A percentile compares a stretch with the other conserved stretches of the same genome.
Evolutionary conservation across 306 rosid genomes (phyloP).

Genomic region (Coriaria nepalensis): DNA sequence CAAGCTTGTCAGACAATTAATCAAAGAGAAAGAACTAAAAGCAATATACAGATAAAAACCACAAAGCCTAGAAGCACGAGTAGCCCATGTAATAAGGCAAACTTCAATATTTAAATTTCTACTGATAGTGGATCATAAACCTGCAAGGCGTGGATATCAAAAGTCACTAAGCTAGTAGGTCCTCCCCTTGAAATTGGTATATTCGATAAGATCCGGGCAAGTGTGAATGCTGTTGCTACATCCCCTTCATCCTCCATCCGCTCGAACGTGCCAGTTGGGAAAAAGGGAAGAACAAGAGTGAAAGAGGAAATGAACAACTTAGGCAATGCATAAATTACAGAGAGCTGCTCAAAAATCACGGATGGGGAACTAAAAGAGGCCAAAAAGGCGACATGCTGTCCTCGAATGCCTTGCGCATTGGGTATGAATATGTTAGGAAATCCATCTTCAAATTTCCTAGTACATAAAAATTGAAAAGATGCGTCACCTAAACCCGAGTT

Average conservation of each 20-base stretch:
- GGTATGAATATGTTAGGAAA: slow-evolving; percentile 97
- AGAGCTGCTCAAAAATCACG: slow-evolving; percentile 91
- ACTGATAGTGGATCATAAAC: slow-evolving; percentile 23
- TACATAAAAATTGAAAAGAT: slow-evolving; percentile 18
- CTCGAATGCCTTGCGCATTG: slow-evolving; percentile 89
- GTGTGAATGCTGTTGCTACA: slow-evolving; percentile 90
- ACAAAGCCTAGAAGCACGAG: slow-evolving; percentile 2
- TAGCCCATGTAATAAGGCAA: not conserved
- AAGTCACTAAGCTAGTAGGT: slow-evolving; percentile 85
- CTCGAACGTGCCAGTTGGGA: slow-evolving; percentile 90
- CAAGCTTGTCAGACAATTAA: slow-evolving; percentile 4
- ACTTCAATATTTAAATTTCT: not conserved
- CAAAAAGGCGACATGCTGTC: slow-evolving; percentile 84
- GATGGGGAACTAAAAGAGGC: slow-evolving; percentile 92
- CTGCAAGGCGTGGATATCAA: slow-evolving; percentile 98
- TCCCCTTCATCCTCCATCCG: slow-evolving; percentile 99
- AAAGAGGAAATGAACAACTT: slow-evolving; percentile 78
- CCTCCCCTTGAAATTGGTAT: slow-evolving; percentile 98
- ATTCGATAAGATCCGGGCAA: slow-evolving; percentile 83
- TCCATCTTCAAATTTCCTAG: slow-evolving; percentile 91
- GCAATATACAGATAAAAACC: not conserved
- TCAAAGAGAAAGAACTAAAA: not conserved
- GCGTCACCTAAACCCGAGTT: slow-evolving; percentile 14
- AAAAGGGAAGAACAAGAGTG: slow-evolving; percentile 89
- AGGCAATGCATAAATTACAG: slow-evolving; percentile 87